Conservation (phyloP, 106 monocot genomes). For the Apostasia ramifera region DNA sequence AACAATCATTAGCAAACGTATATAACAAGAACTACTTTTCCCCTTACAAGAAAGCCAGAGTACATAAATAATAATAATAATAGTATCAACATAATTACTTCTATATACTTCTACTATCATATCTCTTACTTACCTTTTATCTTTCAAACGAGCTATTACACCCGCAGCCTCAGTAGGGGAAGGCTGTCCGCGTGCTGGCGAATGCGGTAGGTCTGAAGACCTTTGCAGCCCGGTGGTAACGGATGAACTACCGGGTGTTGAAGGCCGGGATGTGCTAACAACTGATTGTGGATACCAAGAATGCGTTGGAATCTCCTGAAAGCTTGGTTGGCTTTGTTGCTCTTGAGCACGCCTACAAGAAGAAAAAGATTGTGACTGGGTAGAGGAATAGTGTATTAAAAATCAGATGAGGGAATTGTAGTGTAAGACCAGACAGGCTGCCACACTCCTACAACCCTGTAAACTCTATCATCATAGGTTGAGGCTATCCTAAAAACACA, state of each 20-base stretch:
- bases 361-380: not conserved
- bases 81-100: no score
- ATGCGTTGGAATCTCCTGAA: slow-evolving; percentile 42
- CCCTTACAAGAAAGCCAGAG: no score
- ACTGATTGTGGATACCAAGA: slow-evolving; percentile 86
- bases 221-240: slow-evolving; percentile 27
- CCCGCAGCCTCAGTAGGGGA: slow-evolving; percentile 82
- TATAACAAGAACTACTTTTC: no score
- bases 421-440: no score
- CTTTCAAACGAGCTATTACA: slow-evolving; percentile 66
- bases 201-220: slow-evolving; percentile 39
- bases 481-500: no score
- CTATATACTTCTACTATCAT: no score
- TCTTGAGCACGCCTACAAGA: slow-evolving; percentile 33
- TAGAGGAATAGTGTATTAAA: no score
- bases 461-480: no score
- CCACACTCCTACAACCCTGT: no score
- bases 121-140: slow-evolving; percentile 55
- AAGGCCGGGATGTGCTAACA: slow-evolving; percentile 37
- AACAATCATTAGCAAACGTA: no score
- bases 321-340: slow-evolving; percentile 25
- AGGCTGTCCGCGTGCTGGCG: slow-evolving; percentile 43
- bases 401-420: no score
- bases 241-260: slow-evolving; percentile 42
- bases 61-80: no score